phyloP scores from a whole-genome alignment of 1,284 basidiomycete genomes.

The Melampsora larici-populina region DNA sequence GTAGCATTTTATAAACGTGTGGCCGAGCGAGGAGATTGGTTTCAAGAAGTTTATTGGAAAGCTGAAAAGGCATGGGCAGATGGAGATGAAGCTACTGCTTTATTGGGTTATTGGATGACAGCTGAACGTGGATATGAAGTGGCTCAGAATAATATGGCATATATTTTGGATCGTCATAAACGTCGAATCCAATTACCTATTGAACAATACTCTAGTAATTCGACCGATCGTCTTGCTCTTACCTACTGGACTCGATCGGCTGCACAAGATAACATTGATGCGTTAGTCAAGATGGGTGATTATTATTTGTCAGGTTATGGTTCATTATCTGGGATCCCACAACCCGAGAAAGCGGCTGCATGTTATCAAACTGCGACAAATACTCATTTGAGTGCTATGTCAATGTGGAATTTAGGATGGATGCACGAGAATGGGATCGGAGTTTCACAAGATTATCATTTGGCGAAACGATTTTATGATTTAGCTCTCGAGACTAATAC shows the following conservation, averaged over 20 bases:
- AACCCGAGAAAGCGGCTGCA: slow-evolving; percentile 78
- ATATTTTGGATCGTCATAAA: slow-evolving; percentile 82
- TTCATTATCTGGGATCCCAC: slow-evolving; percentile 61
- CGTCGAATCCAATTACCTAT: slow-evolving; percentile 62
- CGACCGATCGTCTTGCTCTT: slow-evolving; percentile 74
- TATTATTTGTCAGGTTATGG: slow-evolving; percentile 89
- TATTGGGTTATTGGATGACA: slow-evolving; percentile 90
- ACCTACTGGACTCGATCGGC: slow-evolving; percentile 93
- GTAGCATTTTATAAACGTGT: slow-evolving; percentile 86
- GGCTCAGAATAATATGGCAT: slow-evolving; percentile 94
- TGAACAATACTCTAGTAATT: slow-evolving; percentile 54
- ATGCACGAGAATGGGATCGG: slow-evolving; percentile 98
- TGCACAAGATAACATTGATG: slow-evolving; percentile 87
- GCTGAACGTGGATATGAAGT: slow-evolving; percentile 87
- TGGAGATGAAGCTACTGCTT: slow-evolving; percentile 64
- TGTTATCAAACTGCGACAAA: slow-evolving; percentile 90
- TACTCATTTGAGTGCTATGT: slow-evolving; percentile 82
- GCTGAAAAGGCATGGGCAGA: slow-evolving; percentile 75
- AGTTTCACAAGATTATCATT: slow-evolving; percentile 86
- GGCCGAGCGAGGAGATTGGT: slow-evolving; percentile 82
- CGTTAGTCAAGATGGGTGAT: slow-evolving; percentile 82
- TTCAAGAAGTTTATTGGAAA: slow-evolving; percentile 73
- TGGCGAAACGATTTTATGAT: slow-evolving; percentile 96
- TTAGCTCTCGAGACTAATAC: slow-evolving; percentile 76
- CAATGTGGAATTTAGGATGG: slow-evolving; percentile 98